A percentile compares a stretch with the other conserved stretches of the same genome.
Evolutionary conservation across 73 alveolate species (phyloP).

Genomic region (Blepharisma stoltei): DNA sequence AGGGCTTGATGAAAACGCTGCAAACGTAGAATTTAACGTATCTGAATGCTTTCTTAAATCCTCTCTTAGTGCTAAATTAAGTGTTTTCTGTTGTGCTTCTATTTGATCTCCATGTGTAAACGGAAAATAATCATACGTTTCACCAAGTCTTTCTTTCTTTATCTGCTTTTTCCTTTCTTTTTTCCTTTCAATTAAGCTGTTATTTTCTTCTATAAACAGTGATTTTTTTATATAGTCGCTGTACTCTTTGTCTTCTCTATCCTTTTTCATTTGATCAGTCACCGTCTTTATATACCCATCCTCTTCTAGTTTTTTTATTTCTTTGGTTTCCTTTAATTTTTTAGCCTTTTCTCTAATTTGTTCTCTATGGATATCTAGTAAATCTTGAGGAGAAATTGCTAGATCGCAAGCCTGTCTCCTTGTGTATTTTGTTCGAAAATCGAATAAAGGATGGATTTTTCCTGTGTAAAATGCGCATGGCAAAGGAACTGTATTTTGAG

Average conservation of each 20-base stretch:
- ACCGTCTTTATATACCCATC: slow-evolving; percentile 22
- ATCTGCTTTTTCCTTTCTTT: background rate
- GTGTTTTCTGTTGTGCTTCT: slow-evolving; percentile 37
- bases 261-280: slow-evolving; percentile 28
- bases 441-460: slow-evolving; percentile 11
- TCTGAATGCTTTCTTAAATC: slow-evolving; percentile 23
- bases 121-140: slow-evolving; percentile 41
- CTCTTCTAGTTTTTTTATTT: slow-evolving; percentile 30
- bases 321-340: slow-evolving; percentile 18
- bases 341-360: background rate
- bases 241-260: slow-evolving; percentile 20
- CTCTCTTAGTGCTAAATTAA: slow-evolving; percentile 36
- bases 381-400: slow-evolving; percentile 12
- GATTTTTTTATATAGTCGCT: background rate
- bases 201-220: slow-evolving; percentile 4
- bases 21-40: background rate
- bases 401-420: slow-evolving; percentile 15
- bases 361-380: slow-evolving; percentile 6
- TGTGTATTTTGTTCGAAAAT: slow-evolving; percentile 6
- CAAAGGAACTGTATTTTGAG: background rate
- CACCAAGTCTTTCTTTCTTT: background rate
- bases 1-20: background rate
- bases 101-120: slow-evolving; percentile 58
- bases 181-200: slow-evolving; percentile 1
- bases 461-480: slow-evolving; percentile 25